These are phyloP conservation scores for Tulasnella sp. DNA, from an alignment of 768 basidiomycete species.

Conservation along the genomic window DNA sequence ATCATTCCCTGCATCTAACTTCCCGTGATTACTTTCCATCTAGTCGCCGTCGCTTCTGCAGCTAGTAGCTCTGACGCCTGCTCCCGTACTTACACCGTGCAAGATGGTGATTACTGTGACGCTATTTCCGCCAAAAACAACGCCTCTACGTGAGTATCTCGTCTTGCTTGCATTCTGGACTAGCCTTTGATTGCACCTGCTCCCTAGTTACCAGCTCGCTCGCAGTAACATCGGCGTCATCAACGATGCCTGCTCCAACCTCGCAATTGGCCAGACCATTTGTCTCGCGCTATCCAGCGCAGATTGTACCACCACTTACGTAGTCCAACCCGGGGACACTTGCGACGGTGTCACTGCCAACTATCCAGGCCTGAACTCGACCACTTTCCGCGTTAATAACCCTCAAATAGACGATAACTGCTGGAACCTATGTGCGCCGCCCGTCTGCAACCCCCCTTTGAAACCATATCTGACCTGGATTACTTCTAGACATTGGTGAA, in stretches of 20 bases:
- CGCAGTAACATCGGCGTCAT: slow-evolving; percentile 46
- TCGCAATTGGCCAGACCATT: slow-evolving; percentile 36
- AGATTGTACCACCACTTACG: slow-evolving; percentile 53
- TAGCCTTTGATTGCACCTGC: slow-evolving; percentile 23
- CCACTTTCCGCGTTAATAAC: slow-evolving; percentile 55
- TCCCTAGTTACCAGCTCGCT: slow-evolving; percentile 59
- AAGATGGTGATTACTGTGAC: slow-evolving; percentile 51
- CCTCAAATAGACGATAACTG: slow-evolving; percentile 35
- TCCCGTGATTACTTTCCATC: background rate
- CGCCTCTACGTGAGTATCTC: slow-evolving; percentile 44
- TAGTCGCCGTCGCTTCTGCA: background rate
- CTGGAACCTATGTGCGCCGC: background rate
- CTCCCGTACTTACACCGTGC: slow-evolving; percentile 48
- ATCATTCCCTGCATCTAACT: background rate
- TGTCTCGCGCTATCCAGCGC: slow-evolving; percentile 49
- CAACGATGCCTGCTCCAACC: slow-evolving; percentile 45
- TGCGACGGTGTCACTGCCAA: slow-evolving; percentile 40
- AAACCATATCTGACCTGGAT: background rate
- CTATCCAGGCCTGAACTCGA: slow-evolving; percentile 34
- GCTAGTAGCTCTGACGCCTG: slow-evolving; percentile 28
- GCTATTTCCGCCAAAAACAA: slow-evolving; percentile 47
- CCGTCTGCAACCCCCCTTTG: background rate
- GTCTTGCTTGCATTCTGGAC: background rate
- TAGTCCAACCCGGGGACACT: slow-evolving; percentile 42
- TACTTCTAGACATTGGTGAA: background rate